phyloP scores from a whole-genome alignment of 805 yeast genomes.

The Hyphopichia homilentoma region DNA sequence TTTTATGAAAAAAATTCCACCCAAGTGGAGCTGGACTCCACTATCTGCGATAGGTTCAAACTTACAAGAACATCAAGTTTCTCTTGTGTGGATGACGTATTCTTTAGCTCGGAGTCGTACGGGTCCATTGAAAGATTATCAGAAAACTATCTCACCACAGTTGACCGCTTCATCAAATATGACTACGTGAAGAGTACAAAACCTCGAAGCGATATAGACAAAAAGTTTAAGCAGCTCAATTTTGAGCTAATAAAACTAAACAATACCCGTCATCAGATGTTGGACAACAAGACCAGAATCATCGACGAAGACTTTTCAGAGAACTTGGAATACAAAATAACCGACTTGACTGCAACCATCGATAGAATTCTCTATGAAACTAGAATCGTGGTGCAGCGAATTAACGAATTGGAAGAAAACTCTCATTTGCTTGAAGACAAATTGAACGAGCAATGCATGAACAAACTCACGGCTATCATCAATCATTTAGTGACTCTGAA shows the following conservation, averaged over 20 bases:
- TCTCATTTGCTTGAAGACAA: constrained; percentile 23
- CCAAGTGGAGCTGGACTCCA: constrained; percentile 2
- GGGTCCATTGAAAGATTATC: constrained; percentile 17
- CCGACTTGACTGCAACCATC: constrained; percentile 28
- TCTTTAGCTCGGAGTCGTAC: constrained; percentile 2
- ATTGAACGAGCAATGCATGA: constrained; percentile 22
- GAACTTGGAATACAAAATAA: constrained; percentile 24
- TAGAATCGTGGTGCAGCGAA: constrained; percentile 35
- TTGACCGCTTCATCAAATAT: constrained; percentile 16
- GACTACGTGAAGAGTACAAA: constrained; percentile 6
- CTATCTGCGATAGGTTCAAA: constrained; percentile 2
- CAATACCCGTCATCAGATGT: constrained; percentile 23
- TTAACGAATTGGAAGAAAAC: constrained; percentile 38
- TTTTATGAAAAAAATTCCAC: constrained; percentile 1
- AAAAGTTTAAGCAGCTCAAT: constrained; percentile 22
- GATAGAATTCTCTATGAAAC: constrained; percentile 40
- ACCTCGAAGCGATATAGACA: neutral
- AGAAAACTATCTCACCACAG: constrained; percentile 12
- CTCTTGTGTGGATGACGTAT: constrained; percentile 4
- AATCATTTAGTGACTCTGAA: constrained; percentile 24
- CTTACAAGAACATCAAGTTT: constrained; percentile 3
- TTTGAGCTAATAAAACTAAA: constrained; percentile 27
- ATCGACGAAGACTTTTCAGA: constrained; percentile 27
- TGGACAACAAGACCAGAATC: constrained; percentile 16
- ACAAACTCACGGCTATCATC: constrained; percentile 22